phyloP scores from a whole-genome alignment of 1,284 basidiomycete genomes.

The Kalmanozyma brasiliensis region DNA sequence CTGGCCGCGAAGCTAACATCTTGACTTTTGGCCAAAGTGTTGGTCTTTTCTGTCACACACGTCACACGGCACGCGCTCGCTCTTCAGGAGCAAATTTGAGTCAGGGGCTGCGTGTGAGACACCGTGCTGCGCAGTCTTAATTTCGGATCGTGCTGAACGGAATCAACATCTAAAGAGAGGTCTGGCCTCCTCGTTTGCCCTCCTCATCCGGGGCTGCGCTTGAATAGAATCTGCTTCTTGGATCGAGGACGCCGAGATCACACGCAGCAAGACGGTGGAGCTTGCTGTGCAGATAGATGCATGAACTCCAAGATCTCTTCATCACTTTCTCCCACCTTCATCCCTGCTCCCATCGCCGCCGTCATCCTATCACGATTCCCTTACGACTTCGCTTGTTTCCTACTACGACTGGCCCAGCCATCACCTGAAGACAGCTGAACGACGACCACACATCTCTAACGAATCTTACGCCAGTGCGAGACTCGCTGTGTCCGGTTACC shows the following conservation, averaged over 20 bases:
- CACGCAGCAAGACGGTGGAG: slow-evolving; percentile 6
- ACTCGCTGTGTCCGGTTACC: not conserved
- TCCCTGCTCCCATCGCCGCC: not conserved
- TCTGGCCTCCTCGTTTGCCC: slow-evolving; percentile 1
- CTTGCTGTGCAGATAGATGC: slow-evolving; percentile 16
- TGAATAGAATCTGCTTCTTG: too few relatives aligned
- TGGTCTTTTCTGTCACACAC: slow-evolving; percentile 9
- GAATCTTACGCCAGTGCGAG: too few relatives aligned
- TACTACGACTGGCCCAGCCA: not conserved
- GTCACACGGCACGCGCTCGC: too few relatives aligned
- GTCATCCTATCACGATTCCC: not conserved
- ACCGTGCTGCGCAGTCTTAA: not conserved
- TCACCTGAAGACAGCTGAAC: not conserved
- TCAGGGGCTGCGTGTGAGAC: slow-evolving; percentile 12
- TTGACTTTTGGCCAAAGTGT: slow-evolving; percentile 6
- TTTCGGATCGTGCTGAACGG: not conserved
- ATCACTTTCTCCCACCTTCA: slow-evolving; percentile 10
- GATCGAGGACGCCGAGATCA: not conserved
- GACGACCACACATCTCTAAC: too few relatives aligned
- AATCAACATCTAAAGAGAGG: slow-evolving; percentile 38
- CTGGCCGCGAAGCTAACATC: slow-evolving; percentile 3
- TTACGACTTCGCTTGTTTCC: not conserved
- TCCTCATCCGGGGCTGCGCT: slow-evolving; percentile 10
- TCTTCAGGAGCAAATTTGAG: slow-evolving; percentile 2
- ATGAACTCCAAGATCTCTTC: slow-evolving; percentile 3